phyloP scores from a whole-genome alignment of 2,329 filamentous ascomycete species.

The Fusarium beomiforme region DNA sequence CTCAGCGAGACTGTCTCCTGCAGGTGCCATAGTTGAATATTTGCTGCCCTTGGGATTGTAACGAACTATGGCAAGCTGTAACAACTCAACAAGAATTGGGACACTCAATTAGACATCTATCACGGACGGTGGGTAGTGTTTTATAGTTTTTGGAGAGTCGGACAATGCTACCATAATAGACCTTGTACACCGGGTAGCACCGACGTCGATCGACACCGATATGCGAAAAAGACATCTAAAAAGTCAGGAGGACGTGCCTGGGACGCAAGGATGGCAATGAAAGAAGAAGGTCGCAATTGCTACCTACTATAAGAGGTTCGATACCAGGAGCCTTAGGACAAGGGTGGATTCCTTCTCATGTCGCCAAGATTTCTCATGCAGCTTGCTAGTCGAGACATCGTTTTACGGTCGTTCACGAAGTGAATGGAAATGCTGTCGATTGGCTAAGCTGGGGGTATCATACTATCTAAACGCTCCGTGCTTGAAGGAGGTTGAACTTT shows the following conservation, averaged over 20 bases:
- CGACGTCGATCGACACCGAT: constrained; percentile 16
- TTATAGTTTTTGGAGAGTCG: constrained; percentile 19
- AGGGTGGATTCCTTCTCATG: constrained; percentile 7
- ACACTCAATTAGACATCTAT: background rate
- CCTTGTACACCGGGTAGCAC: background rate
- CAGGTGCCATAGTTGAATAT: constrained; percentile 41
- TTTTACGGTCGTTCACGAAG: background rate
- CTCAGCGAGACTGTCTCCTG: constrained; percentile 49
- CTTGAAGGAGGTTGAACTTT: constrained; percentile 7
- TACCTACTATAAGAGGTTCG: constrained; percentile 29
- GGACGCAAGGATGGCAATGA: constrained; percentile 26
- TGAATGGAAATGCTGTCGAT: constrained; percentile 1
- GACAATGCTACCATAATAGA: constrained; percentile 15
- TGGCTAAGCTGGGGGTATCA: background rate
- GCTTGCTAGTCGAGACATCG: background rate
- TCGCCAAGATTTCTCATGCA: constrained; percentile 20
- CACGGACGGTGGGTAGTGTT: background rate
- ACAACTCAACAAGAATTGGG: background rate
- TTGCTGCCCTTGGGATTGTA: background rate
- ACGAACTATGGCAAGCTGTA: background rate
- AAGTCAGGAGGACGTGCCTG: constrained; percentile 24
- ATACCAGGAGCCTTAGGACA: constrained; percentile 28
- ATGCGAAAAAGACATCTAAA: background rate
- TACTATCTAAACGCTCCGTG: background rate
- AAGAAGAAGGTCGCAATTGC: constrained; percentile 34